Percentiles rank a stretch among this genome's conserved stretches.
phyloP scores from a whole-genome alignment of 805 yeast species.

The Saturnispora silvae region DNA sequence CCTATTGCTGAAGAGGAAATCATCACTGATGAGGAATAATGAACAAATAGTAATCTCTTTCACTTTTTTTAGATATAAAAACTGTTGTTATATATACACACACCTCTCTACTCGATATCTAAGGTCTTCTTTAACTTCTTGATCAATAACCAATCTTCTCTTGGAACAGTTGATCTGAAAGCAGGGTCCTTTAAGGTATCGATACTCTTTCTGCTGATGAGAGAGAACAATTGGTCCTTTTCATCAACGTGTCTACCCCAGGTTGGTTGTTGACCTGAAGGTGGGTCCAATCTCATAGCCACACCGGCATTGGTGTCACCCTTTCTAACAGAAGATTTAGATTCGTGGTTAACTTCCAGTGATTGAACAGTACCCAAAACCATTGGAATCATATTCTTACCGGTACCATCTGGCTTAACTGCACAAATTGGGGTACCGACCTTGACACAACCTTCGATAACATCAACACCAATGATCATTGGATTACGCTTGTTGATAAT shows the following conservation, averaged over 20 bases:
- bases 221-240: constrained; percentile 80
- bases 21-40: constrained; percentile 11
- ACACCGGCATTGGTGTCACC: constrained; percentile 98
- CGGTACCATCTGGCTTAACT: constrained; percentile 75
- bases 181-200: constrained; percentile 98
- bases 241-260: constrained; percentile 99
- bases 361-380: constrained; percentile 83
- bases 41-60: background rate
- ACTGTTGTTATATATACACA: background rate
- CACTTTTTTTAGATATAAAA: background rate
- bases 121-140: constrained; percentile 81
- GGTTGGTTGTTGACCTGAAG: constrained; percentile 85
- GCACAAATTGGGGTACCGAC: constrained; percentile 94
- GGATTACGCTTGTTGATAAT: constrained; percentile 98
- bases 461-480: constrained; percentile 98
- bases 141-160: constrained; percentile 92
- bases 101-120: constrained; percentile 40
- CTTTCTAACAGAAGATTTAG: constrained; percentile 70
- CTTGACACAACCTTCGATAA: constrained; percentile 78
- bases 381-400: constrained; percentile 48
- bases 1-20: constrained; percentile 11
- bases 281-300: constrained; percentile 93
- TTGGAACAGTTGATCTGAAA: constrained; percentile 84
- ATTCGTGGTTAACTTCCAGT: constrained; percentile 92
- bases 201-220: constrained; percentile 79